phyloP scores from a whole-genome alignment of 2,329 filamentous ascomycete species.

The Aspergillus pseudoviridinutans region DNA sequence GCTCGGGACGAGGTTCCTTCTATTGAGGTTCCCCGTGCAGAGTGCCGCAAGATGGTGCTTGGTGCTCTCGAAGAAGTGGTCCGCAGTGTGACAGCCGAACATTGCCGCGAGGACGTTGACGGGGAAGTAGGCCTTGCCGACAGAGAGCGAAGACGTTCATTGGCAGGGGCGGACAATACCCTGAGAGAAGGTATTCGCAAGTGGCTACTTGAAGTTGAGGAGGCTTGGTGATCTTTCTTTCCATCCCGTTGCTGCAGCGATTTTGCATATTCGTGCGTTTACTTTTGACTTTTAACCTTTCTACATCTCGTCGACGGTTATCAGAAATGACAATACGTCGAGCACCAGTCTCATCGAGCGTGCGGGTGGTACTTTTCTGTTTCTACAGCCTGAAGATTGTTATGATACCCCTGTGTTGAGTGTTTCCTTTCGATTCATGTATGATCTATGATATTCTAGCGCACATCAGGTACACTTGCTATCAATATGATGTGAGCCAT shows the following conservation, averaged over 20 bases:
- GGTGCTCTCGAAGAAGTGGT: slow-evolving; percentile 56
- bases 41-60: slow-evolving; percentile 53
- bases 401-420: slow-evolving; percentile 26
- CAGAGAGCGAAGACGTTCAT: slow-evolving; percentile 30
- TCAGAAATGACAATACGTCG: neutral
- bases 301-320: neutral
- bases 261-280: neutral
- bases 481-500: neutral
- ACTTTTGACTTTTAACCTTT: neutral
- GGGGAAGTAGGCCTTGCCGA: slow-evolving; percentile 28
- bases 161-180: slow-evolving; percentile 45
- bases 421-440: slow-evolving; percentile 8
- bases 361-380: neutral
- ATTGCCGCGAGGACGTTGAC: slow-evolving; percentile 39
- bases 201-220: slow-evolving; percentile 52
- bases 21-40: slow-evolving; percentile 46
- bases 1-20: slow-evolving; percentile 29
- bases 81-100: slow-evolving; percentile 50
- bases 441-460: neutral
- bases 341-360: neutral
- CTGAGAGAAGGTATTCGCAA: slow-evolving; percentile 54
- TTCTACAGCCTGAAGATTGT: slow-evolving; percentile 3
- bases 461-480: neutral
- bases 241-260: neutral
- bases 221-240: slow-evolving; percentile 31